Conservation (phyloP, 2,329 filamentous ascomycete species). For the Gaeumannomyces tritici region DNA sequence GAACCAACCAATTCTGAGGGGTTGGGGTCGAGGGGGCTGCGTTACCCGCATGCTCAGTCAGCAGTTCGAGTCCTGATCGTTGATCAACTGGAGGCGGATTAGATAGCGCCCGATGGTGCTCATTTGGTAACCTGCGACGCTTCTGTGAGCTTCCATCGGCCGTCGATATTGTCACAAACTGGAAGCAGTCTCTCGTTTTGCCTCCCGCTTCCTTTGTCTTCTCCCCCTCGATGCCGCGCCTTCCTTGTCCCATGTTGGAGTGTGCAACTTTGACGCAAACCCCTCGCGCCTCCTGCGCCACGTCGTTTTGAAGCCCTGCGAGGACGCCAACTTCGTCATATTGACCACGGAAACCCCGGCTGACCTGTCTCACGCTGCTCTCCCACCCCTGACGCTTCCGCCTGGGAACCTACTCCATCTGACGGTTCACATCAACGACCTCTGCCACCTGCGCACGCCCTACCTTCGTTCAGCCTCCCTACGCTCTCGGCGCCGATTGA, state of each 20-base stretch:
- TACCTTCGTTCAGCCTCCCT: not conserved
- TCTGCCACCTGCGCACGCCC: not conserved
- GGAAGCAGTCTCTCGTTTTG: not conserved
- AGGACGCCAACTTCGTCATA: not conserved
- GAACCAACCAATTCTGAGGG: not conserved
- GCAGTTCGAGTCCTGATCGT: not conserved
- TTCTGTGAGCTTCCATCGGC: not conserved
- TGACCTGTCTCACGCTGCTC: not conserved
- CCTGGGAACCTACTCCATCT: not conserved
- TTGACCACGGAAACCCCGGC: not conserved
- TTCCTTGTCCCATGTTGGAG: not conserved
- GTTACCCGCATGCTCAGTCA: not conserved
- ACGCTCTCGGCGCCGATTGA: not conserved
- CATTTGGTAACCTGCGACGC: not conserved
- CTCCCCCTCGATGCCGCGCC: not conserved
- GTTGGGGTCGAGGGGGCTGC: no score
- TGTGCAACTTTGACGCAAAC: not conserved
- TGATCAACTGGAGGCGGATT: no score
- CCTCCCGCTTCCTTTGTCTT: no score
- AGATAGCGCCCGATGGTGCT: not conserved
- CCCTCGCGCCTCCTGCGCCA: not conserved
- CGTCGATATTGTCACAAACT: not conserved
- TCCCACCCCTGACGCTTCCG: not conserved
- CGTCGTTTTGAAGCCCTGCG: not conserved
- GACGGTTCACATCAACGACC: not conserved